These are phyloP conservation scores for Talaromyces sp. DNA, from an alignment of 2,329 filamentous ascomycete species.

Conservation along the genomic window DNA sequence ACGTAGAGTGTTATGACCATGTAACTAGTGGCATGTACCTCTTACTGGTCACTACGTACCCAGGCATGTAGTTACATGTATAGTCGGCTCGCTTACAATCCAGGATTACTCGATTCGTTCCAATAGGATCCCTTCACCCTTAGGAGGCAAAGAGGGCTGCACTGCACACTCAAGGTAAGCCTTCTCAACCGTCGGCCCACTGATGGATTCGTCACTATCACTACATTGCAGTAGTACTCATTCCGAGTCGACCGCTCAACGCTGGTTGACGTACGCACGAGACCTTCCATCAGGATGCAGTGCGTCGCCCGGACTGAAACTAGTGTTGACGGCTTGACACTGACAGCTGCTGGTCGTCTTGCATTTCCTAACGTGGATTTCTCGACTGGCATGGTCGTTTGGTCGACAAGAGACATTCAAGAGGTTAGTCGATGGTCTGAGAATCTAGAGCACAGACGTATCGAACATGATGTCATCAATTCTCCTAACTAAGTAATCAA, in stretches of 20 bases:
- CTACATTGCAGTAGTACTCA: too few species aligned
- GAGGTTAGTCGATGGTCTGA: not conserved
- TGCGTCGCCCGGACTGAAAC: not conserved
- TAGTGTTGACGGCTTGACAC: not conserved
- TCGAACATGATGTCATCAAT: conserved; percentile 6
- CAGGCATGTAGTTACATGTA: not conserved
- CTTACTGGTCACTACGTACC: too few species aligned
- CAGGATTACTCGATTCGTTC: not conserved
- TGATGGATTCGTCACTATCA: not conserved
- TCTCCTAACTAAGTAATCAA: not conserved
- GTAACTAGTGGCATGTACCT: not conserved
- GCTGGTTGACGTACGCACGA: too few species aligned
- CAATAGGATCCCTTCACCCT: not conserved
- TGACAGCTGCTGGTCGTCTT: not conserved
- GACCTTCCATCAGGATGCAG: too few species aligned
- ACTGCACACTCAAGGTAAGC: not conserved
- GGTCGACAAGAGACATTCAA: not conserved
- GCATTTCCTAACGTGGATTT: not conserved
- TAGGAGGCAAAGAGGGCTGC: not conserved
- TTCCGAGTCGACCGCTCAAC: too few species aligned
- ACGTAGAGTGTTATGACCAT: too few species aligned
- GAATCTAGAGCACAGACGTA: not conserved
- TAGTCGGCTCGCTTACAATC: not conserved
- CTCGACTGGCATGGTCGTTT: not conserved
- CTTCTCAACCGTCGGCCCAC: not conserved